Conservation (phyloP, 2,329 filamentous ascomycete species). For the Microsporum ferrugineum region DNA sequence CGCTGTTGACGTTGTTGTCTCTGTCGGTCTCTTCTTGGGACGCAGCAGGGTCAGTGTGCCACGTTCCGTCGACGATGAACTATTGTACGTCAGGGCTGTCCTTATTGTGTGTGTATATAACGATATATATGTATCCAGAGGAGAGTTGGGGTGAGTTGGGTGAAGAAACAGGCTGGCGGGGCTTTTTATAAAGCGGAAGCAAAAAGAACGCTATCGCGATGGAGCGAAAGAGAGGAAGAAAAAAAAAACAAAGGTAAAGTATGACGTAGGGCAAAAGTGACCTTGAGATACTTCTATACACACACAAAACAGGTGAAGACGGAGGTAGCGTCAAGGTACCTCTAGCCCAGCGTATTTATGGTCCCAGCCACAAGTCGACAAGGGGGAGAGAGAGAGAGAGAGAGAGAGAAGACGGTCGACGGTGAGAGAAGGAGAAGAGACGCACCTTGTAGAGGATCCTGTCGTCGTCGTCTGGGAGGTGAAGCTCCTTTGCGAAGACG, state of each 20-base stretch:
- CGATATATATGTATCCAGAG: too few relatives aligned
- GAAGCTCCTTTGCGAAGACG: conserved; percentile 68
- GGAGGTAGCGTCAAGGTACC: background rate
- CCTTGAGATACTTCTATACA: background rate
- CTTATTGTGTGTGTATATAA: too few relatives aligned
- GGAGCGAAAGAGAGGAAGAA: background rate
- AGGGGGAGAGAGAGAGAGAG: background rate
- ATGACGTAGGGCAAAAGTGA: background rate
- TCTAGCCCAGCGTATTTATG: background rate
- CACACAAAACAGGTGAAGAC: background rate
- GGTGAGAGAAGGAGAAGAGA: background rate
- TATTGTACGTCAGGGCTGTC: conserved; percentile 26
- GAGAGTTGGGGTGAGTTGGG: too few relatives aligned
- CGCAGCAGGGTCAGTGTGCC: conserved; percentile 70
- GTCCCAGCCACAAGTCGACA: background rate
- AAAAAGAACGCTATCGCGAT: background rate
- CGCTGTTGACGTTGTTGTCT: conserved; percentile 83
- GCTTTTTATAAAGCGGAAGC: background rate
- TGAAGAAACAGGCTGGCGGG: background rate
- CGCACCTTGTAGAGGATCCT: conserved; percentile 95
- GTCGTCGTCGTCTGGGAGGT: conserved; percentile 50
- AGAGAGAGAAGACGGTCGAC: background rate
- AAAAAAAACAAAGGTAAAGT: too few relatives aligned
- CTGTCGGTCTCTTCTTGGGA: conserved; percentile 67
- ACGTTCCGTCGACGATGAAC: conserved; percentile 92